phyloP scores from a whole-genome alignment of 2,329 filamentous ascomycete species.

The Ophiocordyceps australis region DNA sequence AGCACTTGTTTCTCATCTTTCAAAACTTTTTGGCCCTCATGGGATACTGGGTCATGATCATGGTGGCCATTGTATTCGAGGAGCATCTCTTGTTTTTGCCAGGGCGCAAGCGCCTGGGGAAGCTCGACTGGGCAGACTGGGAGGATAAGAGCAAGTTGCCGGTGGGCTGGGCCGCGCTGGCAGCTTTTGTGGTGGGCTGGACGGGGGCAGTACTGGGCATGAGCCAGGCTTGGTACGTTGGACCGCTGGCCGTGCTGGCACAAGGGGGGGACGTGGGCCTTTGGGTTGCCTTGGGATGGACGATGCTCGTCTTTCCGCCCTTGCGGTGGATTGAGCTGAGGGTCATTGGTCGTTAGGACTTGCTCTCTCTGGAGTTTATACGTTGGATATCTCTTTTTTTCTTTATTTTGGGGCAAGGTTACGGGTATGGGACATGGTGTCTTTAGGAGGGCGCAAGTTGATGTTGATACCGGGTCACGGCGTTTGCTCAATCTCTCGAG shows the following conservation, averaged over 20 bases:
- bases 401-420: too few relatives aligned
- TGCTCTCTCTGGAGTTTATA: not conserved
- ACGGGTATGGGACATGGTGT: too few relatives aligned
- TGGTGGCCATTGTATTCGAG: slow-evolving; percentile 25
- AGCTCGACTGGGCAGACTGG: slow-evolving; percentile 25
- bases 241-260: slow-evolving; percentile 36
- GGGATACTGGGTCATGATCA: slow-evolving; percentile 35
- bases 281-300: slow-evolving; percentile 46
- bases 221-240: slow-evolving; percentile 38
- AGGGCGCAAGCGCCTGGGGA: slow-evolving; percentile 16
- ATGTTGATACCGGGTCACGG: too few relatives aligned
- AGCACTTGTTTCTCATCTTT: slow-evolving; percentile 32
- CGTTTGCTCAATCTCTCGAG: too few relatives aligned
- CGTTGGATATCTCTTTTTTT: too few relatives aligned
- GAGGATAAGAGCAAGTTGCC: slow-evolving; percentile 25
- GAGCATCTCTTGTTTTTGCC: slow-evolving; percentile 27
- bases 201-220: slow-evolving; percentile 37
- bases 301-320: slow-evolving; percentile 22
- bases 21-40: slow-evolving; percentile 34
- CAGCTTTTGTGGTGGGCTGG: slow-evolving; percentile 24
- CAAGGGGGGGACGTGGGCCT: slow-evolving; percentile 27
- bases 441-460: too few relatives aligned
- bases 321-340: slow-evolving; percentile 11
- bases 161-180: slow-evolving; percentile 22
- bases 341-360: slow-evolving; percentile 6